Evolutionary conservation across 2,329 filamentous ascomycete species (phyloP).

Genomic region (Harringtonia lauricola): DNA sequence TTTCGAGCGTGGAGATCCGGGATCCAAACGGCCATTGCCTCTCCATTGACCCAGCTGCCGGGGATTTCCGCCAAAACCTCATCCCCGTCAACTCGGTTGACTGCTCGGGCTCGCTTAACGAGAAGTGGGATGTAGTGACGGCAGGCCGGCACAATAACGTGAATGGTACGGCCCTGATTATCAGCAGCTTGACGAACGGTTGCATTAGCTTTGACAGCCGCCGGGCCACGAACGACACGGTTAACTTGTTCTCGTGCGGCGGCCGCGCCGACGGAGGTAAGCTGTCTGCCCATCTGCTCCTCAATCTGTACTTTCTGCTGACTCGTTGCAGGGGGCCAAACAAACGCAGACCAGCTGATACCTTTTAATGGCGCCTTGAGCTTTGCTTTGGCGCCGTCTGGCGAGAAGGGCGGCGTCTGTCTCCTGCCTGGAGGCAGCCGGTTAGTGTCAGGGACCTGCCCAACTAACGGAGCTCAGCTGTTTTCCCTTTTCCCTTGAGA

Average conservation of each 20-base stretch:
- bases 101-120: slow-evolving; percentile 32
- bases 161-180: slow-evolving; percentile 29
- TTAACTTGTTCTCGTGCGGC: slow-evolving; percentile 40
- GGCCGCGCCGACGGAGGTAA: slow-evolving; percentile 36
- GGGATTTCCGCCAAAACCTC: slow-evolving; percentile 42
- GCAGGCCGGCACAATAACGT: slow-evolving; percentile 37
- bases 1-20: slow-evolving; percentile 32
- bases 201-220: slow-evolving; percentile 39
- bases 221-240: slow-evolving; percentile 30
- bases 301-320: slow-evolving; percentile 1
- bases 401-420: slow-evolving; percentile 30
- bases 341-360: slow-evolving; percentile 37
- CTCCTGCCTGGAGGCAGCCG: slow-evolving; percentile 25
- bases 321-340: slow-evolving; percentile 26
- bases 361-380: slow-evolving; percentile 30
- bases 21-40: slow-evolving; percentile 38
- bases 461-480: slow-evolving; percentile 18
- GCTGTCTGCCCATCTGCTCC: slow-evolving; percentile 5
- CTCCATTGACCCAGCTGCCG: slow-evolving; percentile 38
- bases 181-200: slow-evolving; percentile 38
- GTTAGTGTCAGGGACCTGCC: slow-evolving; percentile 19
- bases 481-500: slow-evolving; percentile 18
- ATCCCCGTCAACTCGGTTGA: slow-evolving; percentile 34
- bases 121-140: slow-evolving; percentile 41
- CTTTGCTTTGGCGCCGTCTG: slow-evolving; percentile 33